Evolutionary conservation across 495 filamentous ascomycete genomes (phyloP).

Genomic region (Aspergillus panamensis): DNA sequence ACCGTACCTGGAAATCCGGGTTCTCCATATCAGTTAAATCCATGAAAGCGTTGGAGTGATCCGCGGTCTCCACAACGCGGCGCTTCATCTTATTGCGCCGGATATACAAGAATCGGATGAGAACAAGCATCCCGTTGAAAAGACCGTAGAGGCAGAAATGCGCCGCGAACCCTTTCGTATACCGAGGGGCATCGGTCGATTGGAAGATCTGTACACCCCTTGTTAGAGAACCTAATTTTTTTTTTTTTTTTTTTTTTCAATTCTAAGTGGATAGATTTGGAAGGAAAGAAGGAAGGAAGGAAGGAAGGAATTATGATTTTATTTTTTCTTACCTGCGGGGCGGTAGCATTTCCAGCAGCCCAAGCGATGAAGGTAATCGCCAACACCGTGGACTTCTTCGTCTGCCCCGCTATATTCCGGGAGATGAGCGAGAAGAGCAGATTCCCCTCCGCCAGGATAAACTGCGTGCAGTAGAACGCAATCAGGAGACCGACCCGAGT

Average conservation of each 20-base stretch:
- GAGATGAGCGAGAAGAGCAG: conserved; percentile 45
- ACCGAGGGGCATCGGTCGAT: conserved; percentile 27
- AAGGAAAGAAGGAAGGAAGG: background rate
- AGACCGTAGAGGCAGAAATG: conserved; percentile 25
- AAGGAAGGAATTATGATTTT: too few relatives aligned
- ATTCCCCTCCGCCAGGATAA: conserved; percentile 23
- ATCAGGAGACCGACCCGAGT: conserved; percentile 24
- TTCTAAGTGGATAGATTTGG: too few relatives aligned
- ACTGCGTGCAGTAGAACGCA: conserved; percentile 28
- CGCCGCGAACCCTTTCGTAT: conserved; percentile 23
- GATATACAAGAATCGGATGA: conserved; percentile 17
- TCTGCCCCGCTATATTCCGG: conserved; percentile 58
- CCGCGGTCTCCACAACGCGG: conserved; percentile 6
- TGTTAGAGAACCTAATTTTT: too few relatives aligned
- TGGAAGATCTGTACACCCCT: conserved; percentile 21
- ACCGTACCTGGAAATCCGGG: conserved; percentile 51
- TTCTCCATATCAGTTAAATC: conserved; percentile 60
- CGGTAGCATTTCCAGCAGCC: conserved; percentile 30
- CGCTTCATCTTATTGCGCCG: conserved; percentile 14
- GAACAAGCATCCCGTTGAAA: conserved; percentile 13
- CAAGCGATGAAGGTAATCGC: conserved; percentile 29
- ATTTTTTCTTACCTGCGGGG: conserved; percentile 33
- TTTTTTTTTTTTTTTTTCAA: too few relatives aligned
- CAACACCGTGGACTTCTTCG: conserved; percentile 50
- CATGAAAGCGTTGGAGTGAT: conserved; percentile 39